Base-by-base conservation (phyloP, 768 basidiomycete genomes). In the Panaeolus cyanescens region DNA sequence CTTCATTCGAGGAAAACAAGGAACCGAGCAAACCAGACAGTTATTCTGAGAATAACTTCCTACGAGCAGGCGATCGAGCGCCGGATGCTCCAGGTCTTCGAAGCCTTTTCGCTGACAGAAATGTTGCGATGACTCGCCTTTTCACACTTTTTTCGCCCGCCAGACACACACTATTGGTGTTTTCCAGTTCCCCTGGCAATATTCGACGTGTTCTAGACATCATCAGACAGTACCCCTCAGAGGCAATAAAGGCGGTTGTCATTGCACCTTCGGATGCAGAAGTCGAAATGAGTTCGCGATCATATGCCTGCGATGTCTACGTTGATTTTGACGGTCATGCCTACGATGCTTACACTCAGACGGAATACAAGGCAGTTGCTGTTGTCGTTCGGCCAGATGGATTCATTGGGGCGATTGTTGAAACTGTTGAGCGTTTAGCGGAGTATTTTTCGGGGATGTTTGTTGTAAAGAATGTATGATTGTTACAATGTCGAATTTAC, bases 51-150 rank as follows among this genome's bases (percentile, higher is more conserved):
- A 64, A 58, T 5, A 65, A 84, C 56, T 62, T 28, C 15, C 55
- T 70, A 34, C 72, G 57, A 54, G 82, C 80, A 1, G 82, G 82
- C 1, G 81, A 83, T 62, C 66, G 81, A 13, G 81, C 81, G 0
- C 83, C 81, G 0, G 79, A 82, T 28, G 78, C 81, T 0, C 67
- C 82, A 2, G 72, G 59, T 31, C 55, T 64, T 39, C 58, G 61
- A 30, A 32, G 45, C 45, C 28, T 59, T 32, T 53, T 32, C 12
- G 42, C 34, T 20, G 54, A 58, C 7, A 40, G 53, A 4, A n/a
- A n/a, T n/a, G 9, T 42, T 20, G 62, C 64, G 7, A 56, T 60
- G 5, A 53, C 55, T n/a, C 30, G 54, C 45, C 61, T 63, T 5
- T 64, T 76, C 20, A 72, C 74, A 60, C 53, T 75, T 17, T 75